Conservation (phyloP, 306 rosid species). For the Vigna angularis region DNA sequence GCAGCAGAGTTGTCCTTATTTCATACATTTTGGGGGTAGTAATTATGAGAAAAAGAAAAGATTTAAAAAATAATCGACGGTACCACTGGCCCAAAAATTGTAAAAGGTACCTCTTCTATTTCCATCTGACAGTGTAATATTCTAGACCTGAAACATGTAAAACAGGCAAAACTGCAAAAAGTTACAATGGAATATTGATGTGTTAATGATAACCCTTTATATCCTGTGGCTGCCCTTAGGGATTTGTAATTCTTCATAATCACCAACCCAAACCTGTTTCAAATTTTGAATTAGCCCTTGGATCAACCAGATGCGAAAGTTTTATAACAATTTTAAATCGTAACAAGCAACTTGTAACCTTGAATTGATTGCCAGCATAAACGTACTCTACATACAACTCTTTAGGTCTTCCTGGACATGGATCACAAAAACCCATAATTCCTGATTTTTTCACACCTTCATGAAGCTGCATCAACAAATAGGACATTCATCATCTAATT, state of each 20-base stretch:
- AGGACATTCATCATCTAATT: conserved; percentile 9
- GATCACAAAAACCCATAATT: conserved; percentile 96
- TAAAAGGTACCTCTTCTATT: conserved; percentile 43
- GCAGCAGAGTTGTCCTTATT: conserved; percentile 41
- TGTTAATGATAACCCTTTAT: conserved; percentile 45
- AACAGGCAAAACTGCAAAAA: conserved; percentile 57
- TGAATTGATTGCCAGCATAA: conserved; percentile 58
- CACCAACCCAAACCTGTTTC: conserved; percentile 73
- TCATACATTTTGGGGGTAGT: conserved; percentile 30
- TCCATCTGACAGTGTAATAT: conserved; percentile 31
- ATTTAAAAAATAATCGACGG: conserved; percentile 20
- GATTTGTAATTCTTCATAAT: conserved; percentile 71
- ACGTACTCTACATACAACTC: conserved; percentile 78
- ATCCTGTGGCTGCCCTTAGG: conserved; percentile 70
- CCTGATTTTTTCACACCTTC: conserved; percentile 94
- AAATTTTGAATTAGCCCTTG: conserved; percentile 39
- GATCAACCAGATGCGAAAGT: conserved; percentile 24
- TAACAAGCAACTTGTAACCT: conserved; percentile 51
- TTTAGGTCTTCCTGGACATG: conserved; percentile 85
- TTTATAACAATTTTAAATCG: background rate
- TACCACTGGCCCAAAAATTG: conserved; percentile 43
- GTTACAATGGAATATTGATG: conserved; percentile 41
- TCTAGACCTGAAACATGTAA: conserved; percentile 49
- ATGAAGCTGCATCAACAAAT: conserved; percentile 77
- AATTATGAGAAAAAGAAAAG: background rate